A percentile compares a stretch with the other conserved stretches of the same genome.
Evolutionary conservation across 495 filamentous ascomycete species (phyloP).

Genomic region (Xylaria telfairii): DNA sequence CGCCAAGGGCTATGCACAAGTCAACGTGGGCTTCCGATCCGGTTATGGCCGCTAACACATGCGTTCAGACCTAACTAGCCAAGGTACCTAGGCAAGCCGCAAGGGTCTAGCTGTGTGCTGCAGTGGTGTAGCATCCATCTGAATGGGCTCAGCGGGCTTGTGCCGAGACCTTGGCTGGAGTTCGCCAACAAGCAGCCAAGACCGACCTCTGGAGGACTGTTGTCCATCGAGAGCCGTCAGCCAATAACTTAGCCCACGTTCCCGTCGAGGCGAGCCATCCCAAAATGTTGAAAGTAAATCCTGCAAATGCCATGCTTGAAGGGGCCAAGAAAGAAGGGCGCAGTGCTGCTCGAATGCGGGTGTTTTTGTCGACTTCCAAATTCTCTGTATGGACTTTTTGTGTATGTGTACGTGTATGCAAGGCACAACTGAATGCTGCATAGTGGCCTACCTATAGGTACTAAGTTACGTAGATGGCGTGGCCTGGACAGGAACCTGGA

Average conservation of each 20-base stretch:
- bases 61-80: not conserved
- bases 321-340: not conserved
- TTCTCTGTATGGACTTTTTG: not conserved
- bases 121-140: not conserved
- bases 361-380: not conserved
- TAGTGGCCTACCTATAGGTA: not conserved
- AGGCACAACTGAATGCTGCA: not conserved
- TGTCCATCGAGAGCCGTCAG: conserved; percentile 3
- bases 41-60: not conserved
- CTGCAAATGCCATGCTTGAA: not conserved
- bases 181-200: conserved; percentile 12
- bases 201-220: not conserved
- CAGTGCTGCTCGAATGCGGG: not conserved
- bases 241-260: conserved; percentile 22
- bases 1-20: not conserved
- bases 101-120: not conserved
- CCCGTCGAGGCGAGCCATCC: not conserved
- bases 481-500: conserved; percentile 9
- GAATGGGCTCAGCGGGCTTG: conserved; percentile 4
- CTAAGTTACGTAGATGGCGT: not conserved
- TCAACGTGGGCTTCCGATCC: conserved; percentile 9
- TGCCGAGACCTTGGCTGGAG: conserved; percentile 12
- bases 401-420: not conserved
- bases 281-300: not conserved
- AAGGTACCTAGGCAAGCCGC: not conserved